Percentiles rank a stretch among this genome's conserved stretches.
Conservation (phyloP, 495 filamentous ascomycete genomes). For the Penicillium robsamsonii region DNA sequence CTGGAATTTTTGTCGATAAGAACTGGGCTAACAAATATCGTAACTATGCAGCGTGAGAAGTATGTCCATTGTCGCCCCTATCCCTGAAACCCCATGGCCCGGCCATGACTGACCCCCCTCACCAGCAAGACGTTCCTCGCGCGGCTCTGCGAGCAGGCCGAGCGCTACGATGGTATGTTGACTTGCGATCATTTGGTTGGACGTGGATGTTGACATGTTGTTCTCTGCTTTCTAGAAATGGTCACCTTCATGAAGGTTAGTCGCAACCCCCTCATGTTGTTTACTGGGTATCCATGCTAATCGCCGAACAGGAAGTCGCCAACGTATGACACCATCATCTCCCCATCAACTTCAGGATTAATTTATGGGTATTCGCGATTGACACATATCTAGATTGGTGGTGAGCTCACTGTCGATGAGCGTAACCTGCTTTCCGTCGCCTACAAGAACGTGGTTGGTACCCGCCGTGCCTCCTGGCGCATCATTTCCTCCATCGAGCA, state of each 20-base stretch:
- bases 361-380: conserved; percentile 18
- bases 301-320: conserved; percentile 75
- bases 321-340: conserved; percentile 61
- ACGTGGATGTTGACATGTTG: conserved; percentile 23
- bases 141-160: conserved; percentile 99
- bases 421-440: conserved; percentile 98
- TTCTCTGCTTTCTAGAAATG: conserved; percentile 66
- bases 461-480: conserved; percentile 97
- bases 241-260: conserved; percentile 98
- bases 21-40: conserved; percentile 29
- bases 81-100: conserved; percentile 15
- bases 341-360: conserved; percentile 1
- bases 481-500: conserved; percentile 99
- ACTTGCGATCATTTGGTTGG: not conserved
- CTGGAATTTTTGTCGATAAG: conserved; percentile 5
- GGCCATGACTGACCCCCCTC: conserved; percentile 37
- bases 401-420: conserved; percentile 91
- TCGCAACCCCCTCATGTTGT: conserved; percentile 18
- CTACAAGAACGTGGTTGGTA: conserved; percentile 99
- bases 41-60: conserved; percentile 75
- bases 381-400: conserved; percentile 66
- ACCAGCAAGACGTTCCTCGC: conserved; percentile 99
- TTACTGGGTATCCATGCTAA: conserved; percentile 35
- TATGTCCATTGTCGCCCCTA: conserved; percentile 34
- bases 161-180: conserved; percentile 96